Evolutionary conservation across 192 early-diverging fungal genomes (phyloP), one percentile per base, ranked within the genome.

Genomic region (Coemansia sp.): DNA sequence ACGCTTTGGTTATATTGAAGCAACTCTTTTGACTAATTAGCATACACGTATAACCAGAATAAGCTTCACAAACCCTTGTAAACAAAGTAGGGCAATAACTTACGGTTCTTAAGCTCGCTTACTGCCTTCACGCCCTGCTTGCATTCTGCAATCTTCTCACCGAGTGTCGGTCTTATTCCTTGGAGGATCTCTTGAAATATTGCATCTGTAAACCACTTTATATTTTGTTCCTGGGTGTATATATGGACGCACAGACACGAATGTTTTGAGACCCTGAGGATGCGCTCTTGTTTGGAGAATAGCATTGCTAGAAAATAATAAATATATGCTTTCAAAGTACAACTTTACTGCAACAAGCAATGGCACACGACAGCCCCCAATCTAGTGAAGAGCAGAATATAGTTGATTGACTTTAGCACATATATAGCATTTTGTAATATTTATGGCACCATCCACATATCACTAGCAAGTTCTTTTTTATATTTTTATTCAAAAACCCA

Each of bases 111-210:
- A 12, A 74, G 68, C 25, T 71, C 62, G 25, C 75, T 76, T 7
- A 69, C 71, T 5, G 25, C 11, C 19, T 48, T 62, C 6, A 44
- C 68, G 32, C 65, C 69, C 49, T 71, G 39, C 17, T 45, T 48
- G 43, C 64, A 66, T 38, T 76, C 75, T 3, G 64, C 45, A 43
- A 74, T 44, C 48, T 83, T 83, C 13, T 55, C 63, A 16, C 49
- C 61, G 2, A 83, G 58, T 13, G 32, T 32, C 5, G 80, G 75
- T 40, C 54, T 70, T 12, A 83, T 68, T 22, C 61, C 80, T 41
- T 74, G 71, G 39, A 83, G 69, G 13, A 83, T 63, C 53, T 83
- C 80, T 53, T 83, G 80, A 12, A 83, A 72, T 46, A 77, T 20
- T 14, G 42, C 63, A 53, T 83, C 80, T 4, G 80, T 71, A 38